These are phyloP conservation scores for Fabrea salina DNA, from an alignment of 169 alveolate species.

Conservation along the genomic window DNA sequence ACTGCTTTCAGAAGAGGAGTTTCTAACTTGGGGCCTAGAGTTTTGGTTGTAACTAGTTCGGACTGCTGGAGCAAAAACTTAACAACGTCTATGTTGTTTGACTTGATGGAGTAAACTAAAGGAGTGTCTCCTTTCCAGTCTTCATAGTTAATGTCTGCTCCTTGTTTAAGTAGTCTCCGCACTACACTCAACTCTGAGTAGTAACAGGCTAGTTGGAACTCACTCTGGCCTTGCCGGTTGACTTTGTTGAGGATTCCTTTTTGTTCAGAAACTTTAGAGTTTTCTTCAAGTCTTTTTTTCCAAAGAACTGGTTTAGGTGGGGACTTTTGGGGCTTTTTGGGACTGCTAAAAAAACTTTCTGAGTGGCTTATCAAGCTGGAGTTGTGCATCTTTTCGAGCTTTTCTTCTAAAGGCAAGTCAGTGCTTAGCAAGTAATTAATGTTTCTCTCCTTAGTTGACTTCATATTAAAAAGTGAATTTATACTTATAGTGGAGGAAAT, in stretches of 20 bases:
- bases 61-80: not conserved
- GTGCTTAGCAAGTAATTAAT: no score
- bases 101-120: not conserved
- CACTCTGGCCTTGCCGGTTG: conserved; percentile 10
- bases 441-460: no score
- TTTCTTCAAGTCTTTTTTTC: not conserved
- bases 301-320: no score
- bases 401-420: no score
- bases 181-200: not conserved
- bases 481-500: not conserved
- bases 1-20: conserved; percentile 19
- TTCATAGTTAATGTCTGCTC: conserved; percentile 25
- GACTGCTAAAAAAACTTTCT: no score
- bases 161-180: not conserved
- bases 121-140: conserved; percentile 27
- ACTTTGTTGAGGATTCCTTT: no score
- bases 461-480: not conserved
- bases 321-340: no score
- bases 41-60: not conserved
- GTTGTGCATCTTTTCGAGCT: no score
- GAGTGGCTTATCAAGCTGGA: no score
- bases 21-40: not conserved
- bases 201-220: conserved; percentile 7
- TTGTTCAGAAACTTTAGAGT: not conserved
- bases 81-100: not conserved